These are phyloP conservation scores for Cordyceps javanica DNA, from an alignment of 2,329 filamentous ascomycete genomes.

Conservation along the genomic window DNA sequence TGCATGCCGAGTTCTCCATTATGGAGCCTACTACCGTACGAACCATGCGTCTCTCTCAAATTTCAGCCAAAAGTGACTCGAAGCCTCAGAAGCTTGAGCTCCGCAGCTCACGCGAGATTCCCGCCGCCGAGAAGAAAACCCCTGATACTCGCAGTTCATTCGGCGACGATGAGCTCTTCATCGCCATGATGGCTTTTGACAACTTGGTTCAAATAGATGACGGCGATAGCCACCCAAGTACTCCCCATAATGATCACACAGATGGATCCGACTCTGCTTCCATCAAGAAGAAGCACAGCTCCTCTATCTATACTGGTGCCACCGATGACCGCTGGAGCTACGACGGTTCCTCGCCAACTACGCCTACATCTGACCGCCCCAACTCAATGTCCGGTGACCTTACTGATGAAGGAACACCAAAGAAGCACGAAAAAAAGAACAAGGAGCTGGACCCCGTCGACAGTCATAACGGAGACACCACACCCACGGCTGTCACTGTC, in stretches of 20 bases:
- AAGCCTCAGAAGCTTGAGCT: slow-evolving; percentile 15
- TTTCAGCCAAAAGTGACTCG: neutral
- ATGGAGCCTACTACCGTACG: slow-evolving; percentile 3
- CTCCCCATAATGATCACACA: slow-evolving; percentile 18
- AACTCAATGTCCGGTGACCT: slow-evolving; percentile 27
- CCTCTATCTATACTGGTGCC: slow-evolving; percentile 32
- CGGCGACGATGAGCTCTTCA: neutral
- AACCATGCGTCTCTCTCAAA: slow-evolving; percentile 6
- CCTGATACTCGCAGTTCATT: neutral
- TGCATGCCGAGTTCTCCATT: slow-evolving; percentile 10
- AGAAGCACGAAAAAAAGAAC: slow-evolving; percentile 22
- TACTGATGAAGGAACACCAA: slow-evolving; percentile 27
- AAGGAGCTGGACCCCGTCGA: slow-evolving; percentile 1
- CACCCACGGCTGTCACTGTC: slow-evolving; percentile 6
- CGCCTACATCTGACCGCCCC: slow-evolving; percentile 32
- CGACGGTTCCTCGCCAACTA: slow-evolving; percentile 31
- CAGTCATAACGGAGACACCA: slow-evolving; percentile 6
- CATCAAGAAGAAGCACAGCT: slow-evolving; percentile 28
- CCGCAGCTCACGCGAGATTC: slow-evolving; percentile 6
- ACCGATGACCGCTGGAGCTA: slow-evolving; percentile 33
- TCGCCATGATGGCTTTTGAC: slow-evolving; percentile 4
- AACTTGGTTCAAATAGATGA: slow-evolving; percentile 11
- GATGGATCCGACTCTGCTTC: slow-evolving; percentile 25
- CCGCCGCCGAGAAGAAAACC: neutral
- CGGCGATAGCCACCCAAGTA: slow-evolving; percentile 12